These are phyloP conservation scores for Aspergillus wentii DNA, from an alignment of 495 filamentous ascomycete species.

Conservation along the genomic window DNA sequence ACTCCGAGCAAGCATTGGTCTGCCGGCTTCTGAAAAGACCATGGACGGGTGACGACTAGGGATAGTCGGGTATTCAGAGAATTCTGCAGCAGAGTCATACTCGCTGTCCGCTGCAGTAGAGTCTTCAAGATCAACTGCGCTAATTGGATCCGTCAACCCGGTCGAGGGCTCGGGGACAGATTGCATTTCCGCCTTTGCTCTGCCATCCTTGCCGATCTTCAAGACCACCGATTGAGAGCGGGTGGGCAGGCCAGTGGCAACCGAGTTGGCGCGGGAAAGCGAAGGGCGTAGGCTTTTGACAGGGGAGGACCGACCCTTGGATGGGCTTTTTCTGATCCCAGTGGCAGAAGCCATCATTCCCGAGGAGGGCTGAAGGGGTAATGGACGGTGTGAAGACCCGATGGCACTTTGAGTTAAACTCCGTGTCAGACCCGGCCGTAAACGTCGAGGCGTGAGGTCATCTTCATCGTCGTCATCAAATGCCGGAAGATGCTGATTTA, in stretches of 20 bases:
- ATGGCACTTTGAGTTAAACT: constrained; percentile 48
- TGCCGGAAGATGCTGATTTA: constrained; percentile 11
- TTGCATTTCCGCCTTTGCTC: constrained; percentile 67
- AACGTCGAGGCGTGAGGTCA: constrained; percentile 34
- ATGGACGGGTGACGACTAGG: constrained; percentile 62
- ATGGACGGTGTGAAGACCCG: constrained; percentile 22
- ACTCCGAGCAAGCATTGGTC: constrained; percentile 45
- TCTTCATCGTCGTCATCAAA: constrained; percentile 40
- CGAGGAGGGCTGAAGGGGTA: constrained; percentile 21
- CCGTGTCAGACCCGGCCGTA: constrained; percentile 53
- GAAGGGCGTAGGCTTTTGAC: constrained; percentile 30
- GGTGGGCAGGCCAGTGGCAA: constrained; percentile 24
- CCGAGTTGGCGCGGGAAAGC: constrained; percentile 27
- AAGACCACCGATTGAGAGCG: constrained; percentile 54
- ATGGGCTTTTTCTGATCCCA: constrained; percentile 42
- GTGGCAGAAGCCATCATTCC: constrained; percentile 29
- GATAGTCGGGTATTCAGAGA: constrained; percentile 61
- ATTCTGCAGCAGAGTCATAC: constrained; percentile 55
- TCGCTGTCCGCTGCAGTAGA: constrained; percentile 46
- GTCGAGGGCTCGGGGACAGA: constrained; percentile 43
- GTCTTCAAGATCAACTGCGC: constrained; percentile 42
- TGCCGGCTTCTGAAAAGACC: constrained; percentile 49
- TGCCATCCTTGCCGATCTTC: constrained; percentile 65
- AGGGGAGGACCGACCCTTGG: constrained; percentile 39
- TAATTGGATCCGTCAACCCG: constrained; percentile 35